A percentile compares a stretch with the other conserved stretches of the same genome.
phyloP scores from a whole-genome alignment of 176 grass and related monocot species.

The Olyra latifolia region DNA sequence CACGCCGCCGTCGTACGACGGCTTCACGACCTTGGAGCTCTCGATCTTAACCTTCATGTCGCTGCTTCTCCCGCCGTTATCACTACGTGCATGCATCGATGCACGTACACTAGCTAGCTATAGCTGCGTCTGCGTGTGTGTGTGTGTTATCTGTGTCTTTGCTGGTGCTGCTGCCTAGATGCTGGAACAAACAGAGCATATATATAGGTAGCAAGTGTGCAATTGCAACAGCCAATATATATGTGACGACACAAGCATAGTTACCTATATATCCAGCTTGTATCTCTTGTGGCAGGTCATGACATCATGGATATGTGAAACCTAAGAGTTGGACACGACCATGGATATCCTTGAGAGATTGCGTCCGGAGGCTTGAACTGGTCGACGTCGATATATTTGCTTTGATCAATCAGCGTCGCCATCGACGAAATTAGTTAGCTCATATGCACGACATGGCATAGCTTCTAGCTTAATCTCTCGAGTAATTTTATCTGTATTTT shows the following conservation, averaged over 20 bases:
- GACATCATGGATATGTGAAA: not conserved
- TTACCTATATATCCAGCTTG: not conserved
- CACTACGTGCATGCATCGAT: not conserved
- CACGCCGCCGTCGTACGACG: conserved; percentile 18
- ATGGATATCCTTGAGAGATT: not conserved
- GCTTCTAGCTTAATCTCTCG: not conserved
- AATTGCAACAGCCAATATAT: not conserved
- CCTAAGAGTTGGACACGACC: not conserved
- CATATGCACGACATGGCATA: not conserved
- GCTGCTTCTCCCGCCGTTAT: no score
- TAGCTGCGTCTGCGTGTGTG: not conserved
- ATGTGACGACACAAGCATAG: not conserved
- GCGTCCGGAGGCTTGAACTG: not conserved
- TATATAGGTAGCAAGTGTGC: conserved; percentile 12
- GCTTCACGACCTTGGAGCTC: conserved; percentile 56
- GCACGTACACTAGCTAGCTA: conserved; percentile 1
- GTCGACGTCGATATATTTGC: not conserved
- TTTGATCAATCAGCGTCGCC: not conserved
- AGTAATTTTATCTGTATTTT: no score
- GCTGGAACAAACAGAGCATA: not conserved
- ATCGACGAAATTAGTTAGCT: not conserved
- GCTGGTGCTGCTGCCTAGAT: not conserved
- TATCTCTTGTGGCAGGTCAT: not conserved
- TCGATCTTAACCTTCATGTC: conserved; percentile 49
- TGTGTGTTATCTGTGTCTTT: not conserved